These are phyloP conservation scores for Alternaria panax DNA, from an alignment of 2,329 filamentous ascomycete genomes.

Conservation along the genomic window DNA sequence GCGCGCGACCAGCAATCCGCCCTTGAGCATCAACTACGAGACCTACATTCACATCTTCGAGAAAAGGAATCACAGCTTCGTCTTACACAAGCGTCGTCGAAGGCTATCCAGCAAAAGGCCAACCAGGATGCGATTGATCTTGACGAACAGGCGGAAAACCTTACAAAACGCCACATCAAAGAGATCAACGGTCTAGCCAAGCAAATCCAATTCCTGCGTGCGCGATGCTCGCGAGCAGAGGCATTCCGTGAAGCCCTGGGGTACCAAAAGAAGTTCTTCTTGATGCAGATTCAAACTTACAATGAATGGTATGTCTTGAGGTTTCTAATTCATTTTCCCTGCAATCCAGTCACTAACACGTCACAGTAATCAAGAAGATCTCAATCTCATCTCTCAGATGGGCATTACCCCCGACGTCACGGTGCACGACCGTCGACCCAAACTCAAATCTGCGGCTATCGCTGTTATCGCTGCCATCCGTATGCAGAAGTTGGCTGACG, in stretches of 20 bases:
- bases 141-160: slow-evolving; percentile 63
- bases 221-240: slow-evolving; percentile 80
- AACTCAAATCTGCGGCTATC: slow-evolving; percentile 58
- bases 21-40: slow-evolving; percentile 60
- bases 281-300: slow-evolving; percentile 80
- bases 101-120: slow-evolving; percentile 40
- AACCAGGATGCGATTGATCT: slow-evolving; percentile 41
- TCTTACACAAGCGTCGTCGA: slow-evolving; percentile 38
- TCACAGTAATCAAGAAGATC: slow-evolving; percentile 86
- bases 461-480: slow-evolving; percentile 59
- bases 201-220: slow-evolving; percentile 91
- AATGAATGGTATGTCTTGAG: slow-evolving; percentile 79
- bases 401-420: slow-evolving; percentile 66
- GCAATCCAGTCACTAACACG: slow-evolving; percentile 23
- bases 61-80: slow-evolving; percentile 38
- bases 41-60: slow-evolving; percentile 31
- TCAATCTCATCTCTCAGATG: slow-evolving; percentile 84
- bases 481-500: slow-evolving; percentile 58
- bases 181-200: slow-evolving; percentile 83
- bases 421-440: slow-evolving; percentile 54
- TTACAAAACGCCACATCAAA: slow-evolving; percentile 73
- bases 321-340: neutral
- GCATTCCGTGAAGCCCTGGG: slow-evolving; percentile 80
- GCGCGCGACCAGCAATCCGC: slow-evolving; percentile 52
- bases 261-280: slow-evolving; percentile 85